These are phyloP conservation scores for Aspergillus ibericus DNA, from an alignment of 2,329 filamentous ascomycete species.

Conservation along the genomic window DNA sequence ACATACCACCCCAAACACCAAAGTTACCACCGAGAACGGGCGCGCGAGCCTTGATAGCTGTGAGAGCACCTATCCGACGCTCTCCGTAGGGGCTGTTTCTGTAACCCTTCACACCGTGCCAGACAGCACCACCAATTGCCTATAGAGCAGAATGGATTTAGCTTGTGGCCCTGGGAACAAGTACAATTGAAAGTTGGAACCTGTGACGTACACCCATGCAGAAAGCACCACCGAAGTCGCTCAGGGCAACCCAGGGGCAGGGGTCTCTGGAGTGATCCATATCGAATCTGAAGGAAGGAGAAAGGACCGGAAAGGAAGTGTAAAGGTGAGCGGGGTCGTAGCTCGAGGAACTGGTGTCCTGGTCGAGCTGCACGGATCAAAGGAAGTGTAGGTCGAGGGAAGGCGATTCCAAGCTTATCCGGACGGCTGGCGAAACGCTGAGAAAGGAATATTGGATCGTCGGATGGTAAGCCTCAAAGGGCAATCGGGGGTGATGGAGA, in stretches of 20 bases:
- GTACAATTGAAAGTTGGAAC: not conserved
- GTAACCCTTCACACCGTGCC: conserved; percentile 96
- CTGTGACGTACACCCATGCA: conserved; percentile 78
- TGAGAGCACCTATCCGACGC: conserved; percentile 90
- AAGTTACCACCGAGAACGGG: conserved; percentile 97
- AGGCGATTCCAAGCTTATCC: not conserved
- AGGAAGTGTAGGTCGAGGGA: conserved; percentile 7
- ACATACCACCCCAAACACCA: conserved; percentile 94
- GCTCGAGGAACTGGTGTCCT: conserved; percentile 11
- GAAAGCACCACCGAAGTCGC: conserved; percentile 97
- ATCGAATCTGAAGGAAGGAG: conserved; percentile 12
- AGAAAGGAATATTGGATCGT: not conserved
- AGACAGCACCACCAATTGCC: conserved; percentile 79
- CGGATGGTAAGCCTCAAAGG: not conserved
- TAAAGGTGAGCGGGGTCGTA: conserved; percentile 1
- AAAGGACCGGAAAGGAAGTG: not conserved
- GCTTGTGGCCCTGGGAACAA: conserved; percentile 12
- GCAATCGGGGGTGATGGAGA: not conserved
- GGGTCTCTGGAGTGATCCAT: conserved; percentile 98
- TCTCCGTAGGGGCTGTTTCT: conserved; percentile 89
- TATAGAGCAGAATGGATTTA: conserved; percentile 37
- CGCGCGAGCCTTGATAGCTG: conserved; percentile 94
- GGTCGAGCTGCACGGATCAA: conserved; percentile 11
- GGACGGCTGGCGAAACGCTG: not conserved
- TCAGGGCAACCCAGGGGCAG: conserved; percentile 93